A percentile compares a stretch with the other conserved stretches of the same genome.
These are phyloP conservation scores for Lichtheimia hyalospora DNA, from an alignment of 371 early-diverging fungal genomes.

Conservation along the genomic window DNA sequence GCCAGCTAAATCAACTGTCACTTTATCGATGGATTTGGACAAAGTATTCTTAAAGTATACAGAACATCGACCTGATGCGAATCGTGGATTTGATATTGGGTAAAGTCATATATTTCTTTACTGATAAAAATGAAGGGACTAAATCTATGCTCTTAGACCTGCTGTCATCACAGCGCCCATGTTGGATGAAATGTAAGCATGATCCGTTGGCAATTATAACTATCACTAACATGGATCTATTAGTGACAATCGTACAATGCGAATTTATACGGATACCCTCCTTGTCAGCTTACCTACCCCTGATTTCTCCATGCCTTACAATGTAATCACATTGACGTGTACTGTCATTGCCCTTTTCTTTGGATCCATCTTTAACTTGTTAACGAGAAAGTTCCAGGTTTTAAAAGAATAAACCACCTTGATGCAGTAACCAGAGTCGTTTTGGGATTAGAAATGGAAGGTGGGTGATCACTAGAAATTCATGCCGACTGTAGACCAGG, in stretches of 20 bases:
- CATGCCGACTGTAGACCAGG: too few species aligned
- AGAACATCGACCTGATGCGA: constrained; percentile 96
- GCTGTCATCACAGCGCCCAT: constrained; percentile 39
- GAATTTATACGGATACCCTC: constrained; percentile 82
- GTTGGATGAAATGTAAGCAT: constrained; percentile 12
- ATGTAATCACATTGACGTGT: constrained; percentile 95
- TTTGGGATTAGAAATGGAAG: too few species aligned
- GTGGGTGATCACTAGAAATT: too few species aligned
- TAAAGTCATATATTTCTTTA: constrained; percentile 11
- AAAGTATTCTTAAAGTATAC: constrained; percentile 90
- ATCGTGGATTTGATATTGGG: constrained; percentile 93
- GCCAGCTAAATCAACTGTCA: constrained; percentile 67
- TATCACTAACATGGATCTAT: background rate
- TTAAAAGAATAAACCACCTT: constrained; percentile 14
- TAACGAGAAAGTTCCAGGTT: constrained; percentile 65
- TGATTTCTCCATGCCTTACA: constrained; percentile 98
- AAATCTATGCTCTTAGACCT: constrained; percentile 22
- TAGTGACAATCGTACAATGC: constrained; percentile 25
- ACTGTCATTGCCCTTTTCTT: constrained; percentile 94
- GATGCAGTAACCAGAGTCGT: too few species aligned
- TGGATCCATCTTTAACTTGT: constrained; percentile 88
- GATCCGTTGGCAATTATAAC: background rate
- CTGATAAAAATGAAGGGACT: background rate
- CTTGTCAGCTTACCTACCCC: constrained; percentile 90
- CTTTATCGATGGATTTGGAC: constrained; percentile 78